Evolutionary conservation across 768 basidiomycete genomes (phyloP).

Genomic region (Melanogaster broomeanus): DNA sequence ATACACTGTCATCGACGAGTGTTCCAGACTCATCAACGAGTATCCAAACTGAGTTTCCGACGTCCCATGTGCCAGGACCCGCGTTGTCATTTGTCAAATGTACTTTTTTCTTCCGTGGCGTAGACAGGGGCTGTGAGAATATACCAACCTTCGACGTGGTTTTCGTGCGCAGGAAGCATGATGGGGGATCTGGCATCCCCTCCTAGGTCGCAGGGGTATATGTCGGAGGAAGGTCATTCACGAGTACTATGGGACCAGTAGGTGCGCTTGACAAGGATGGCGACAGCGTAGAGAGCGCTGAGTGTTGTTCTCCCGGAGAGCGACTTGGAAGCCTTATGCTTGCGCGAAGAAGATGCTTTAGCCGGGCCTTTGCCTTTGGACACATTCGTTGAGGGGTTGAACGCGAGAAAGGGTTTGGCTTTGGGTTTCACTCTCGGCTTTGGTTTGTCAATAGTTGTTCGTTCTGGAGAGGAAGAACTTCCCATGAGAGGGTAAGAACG

Average conservation of each 20-base stretch:
- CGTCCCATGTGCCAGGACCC: conserved; percentile 13
- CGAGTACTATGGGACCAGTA: conserved; percentile 9
- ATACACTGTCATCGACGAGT: conserved; percentile 32
- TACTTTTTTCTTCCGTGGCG: conserved; percentile 21
- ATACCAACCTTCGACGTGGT: conserved; percentile 12
- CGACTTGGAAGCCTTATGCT: conserved; percentile 27
- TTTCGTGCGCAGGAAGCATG: conserved; percentile 9
- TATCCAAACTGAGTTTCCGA: conserved; percentile 54
- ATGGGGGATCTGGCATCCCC: neutral
- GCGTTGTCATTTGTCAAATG: conserved; percentile 2
- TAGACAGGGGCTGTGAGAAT: conserved; percentile 22
- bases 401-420: conserved; percentile 1
- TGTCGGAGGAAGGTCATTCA: conserved; percentile 18
- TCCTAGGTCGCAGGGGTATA: conserved; percentile 6
- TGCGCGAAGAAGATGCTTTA: conserved; percentile 22
- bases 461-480: conserved; percentile 33
- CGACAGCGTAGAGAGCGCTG: conserved; percentile 13
- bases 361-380: conserved; percentile 7
- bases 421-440: conserved; percentile 13
- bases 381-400: conserved; percentile 14
- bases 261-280: conserved; percentile 30
- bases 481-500: conserved; percentile 35
- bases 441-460: neutral
- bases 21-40: conserved; percentile 43
- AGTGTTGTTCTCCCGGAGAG: conserved; percentile 9